Base-by-base conservation (phyloP, 1,139 yeast species). In the Taphrina betulina region DNA sequence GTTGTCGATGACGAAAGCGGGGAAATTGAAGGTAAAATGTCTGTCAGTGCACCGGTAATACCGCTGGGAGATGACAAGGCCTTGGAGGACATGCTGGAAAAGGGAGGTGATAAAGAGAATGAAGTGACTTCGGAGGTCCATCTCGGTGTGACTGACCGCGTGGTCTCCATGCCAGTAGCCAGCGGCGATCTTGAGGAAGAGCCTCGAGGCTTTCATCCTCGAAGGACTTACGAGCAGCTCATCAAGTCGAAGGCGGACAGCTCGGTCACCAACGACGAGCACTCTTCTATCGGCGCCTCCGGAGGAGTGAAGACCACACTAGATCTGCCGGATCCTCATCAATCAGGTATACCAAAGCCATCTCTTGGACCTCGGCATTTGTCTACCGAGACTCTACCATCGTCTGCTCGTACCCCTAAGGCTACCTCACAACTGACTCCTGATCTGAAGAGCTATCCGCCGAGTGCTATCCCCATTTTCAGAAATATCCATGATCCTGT, bases 191-290 rank as follows among this genome's bases (percentile, higher is more conserved):
- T 12, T 5, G 54, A 23, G 7, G 46, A 20, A 7, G 54, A 50
- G 36, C 54, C 54, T 8, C 44, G 44, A 31, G 54, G 54, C 14
- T 50, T 50, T n/a, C 54, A 50, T 16, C 54, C 54, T 3, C 46
- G 54, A 16, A 45, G 54, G 7, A 26, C 46, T 3, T 50, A 50
- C 19, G 54, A 50, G 17, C 44, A 48, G 8, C 14, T 50, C 20
- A 17, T 40, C 24, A 50, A 40, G 19, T 3, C 17, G 2, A 38
- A 33, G 28, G 3, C 8, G 3, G 54, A 50, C 7, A 8, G 20
- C 3, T 3, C 44, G 5, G 5, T 7, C 12, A 12, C 31, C 12
- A 26, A 12, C 12, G 31, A 26, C 10, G 36, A 7, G 33, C 28
- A 40, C 8, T 19, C 17, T n/a, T 24, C 29, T 23, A 23, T 17